Conservation (phyloP, 2,329 filamentous ascomycete genomes). For the Claviceps citrina region DNA sequence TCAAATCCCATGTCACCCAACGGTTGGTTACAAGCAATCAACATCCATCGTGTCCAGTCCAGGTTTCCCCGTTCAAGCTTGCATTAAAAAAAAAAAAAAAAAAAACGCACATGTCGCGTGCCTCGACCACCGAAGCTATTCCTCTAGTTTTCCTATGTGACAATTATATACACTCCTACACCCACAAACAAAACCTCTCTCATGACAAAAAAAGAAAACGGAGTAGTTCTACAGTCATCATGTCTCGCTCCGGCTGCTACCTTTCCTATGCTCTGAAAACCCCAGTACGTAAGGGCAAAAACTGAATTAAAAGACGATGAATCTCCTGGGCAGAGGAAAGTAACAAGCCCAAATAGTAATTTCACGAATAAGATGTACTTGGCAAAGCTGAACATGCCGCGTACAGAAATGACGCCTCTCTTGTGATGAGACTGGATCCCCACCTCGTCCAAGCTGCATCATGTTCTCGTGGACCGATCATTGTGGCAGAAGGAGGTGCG, state of each 20-base stretch:
- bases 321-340: no score
- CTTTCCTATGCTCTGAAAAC: constrained; percentile 2
- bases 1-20: no score
- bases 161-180: constrained; percentile 4
- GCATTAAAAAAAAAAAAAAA: no score
- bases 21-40: no score
- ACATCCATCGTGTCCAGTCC: no score
- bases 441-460: no score
- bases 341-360: neutral
- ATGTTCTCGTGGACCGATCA: no score
- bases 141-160: constrained; percentile 3
- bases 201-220: no score
- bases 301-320: neutral
- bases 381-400: constrained; percentile 10
- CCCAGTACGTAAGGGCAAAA: neutral
- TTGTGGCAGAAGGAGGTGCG: neutral
- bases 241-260: neutral
- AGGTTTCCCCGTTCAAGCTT: no score
- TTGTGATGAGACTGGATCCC: neutral
- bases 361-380: constrained; percentile 1
- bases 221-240: neutral
- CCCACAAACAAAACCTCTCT: neutral
- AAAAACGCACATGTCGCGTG: no score
- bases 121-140: neutral
- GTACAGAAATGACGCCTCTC: constrained; percentile 9